Evolutionary conservation across 1,284 basidiomycete species (phyloP).

Genomic region (Rhodotorula mucilaginosa): DNA sequence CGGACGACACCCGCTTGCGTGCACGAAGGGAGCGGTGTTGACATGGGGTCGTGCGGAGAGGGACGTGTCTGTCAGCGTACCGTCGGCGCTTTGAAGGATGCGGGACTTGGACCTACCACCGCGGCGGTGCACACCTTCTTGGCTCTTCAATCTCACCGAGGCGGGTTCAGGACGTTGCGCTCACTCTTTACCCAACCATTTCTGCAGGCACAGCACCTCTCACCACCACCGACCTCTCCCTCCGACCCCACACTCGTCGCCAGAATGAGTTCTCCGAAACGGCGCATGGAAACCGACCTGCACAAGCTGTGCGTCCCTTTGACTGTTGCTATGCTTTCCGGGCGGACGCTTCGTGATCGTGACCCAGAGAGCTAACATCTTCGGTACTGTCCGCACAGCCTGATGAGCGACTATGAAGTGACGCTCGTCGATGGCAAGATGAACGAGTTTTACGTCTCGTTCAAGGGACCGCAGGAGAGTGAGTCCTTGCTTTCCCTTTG

Average conservation of each 20-base stretch:
- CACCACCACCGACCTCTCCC: too few relatives aligned
- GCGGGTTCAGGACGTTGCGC: background rate
- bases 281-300: conserved; percentile 97
- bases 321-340: background rate
- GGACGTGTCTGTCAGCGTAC: too few relatives aligned
- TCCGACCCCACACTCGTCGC: background rate
- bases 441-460: conserved; percentile 97
- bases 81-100: too few relatives aligned
- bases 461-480: conserved; percentile 93
- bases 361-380: background rate
- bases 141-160: too few relatives aligned
- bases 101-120: too few relatives aligned
- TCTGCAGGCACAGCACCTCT: background rate
- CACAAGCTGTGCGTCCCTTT: conserved; percentile 83
- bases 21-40: too few relatives aligned
- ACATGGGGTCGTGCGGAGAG: too few relatives aligned
- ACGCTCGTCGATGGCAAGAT: conserved; percentile 96
- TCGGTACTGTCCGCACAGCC: conserved; percentile 54
- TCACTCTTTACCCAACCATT: background rate
- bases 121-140: too few relatives aligned
- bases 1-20: too few relatives aligned
- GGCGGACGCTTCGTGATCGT: too few relatives aligned
- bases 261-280: conserved; percentile 65
- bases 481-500: conserved; percentile 50
- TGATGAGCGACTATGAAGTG: conserved; percentile 97